A percentile compares a stretch with the other conserved stretches of the same genome.
Conservation (phyloP, 805 yeast genomes). For the Naumovozyma castellii region DNA sequence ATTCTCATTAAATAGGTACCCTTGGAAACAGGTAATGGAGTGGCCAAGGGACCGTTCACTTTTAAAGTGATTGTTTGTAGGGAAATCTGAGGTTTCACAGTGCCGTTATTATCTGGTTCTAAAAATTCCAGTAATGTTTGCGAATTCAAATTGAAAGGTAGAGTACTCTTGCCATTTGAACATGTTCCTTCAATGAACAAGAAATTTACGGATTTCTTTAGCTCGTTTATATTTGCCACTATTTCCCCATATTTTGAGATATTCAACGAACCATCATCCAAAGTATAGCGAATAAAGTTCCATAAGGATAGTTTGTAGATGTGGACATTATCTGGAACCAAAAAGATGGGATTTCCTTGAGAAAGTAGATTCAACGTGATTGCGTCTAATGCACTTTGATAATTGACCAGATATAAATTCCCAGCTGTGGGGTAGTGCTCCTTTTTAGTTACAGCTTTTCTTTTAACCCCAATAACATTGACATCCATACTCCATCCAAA, state of each 20-base stretch:
- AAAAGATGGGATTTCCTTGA: constrained; percentile 13
- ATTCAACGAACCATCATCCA: constrained; percentile 17
- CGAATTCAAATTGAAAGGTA: constrained; percentile 42
- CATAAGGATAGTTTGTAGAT: constrained; percentile 10
- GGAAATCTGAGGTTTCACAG: not conserved
- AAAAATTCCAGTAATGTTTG: constrained; percentile 13
- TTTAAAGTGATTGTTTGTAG: constrained; percentile 21
- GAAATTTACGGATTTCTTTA: constrained; percentile 38
- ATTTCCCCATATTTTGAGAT: constrained; percentile 10
- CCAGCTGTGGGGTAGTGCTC: constrained; percentile 30
- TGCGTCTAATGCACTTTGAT: constrained; percentile 39
- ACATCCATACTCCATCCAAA: constrained; percentile 30
- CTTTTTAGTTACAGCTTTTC: constrained; percentile 20
- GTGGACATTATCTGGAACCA: constrained; percentile 15
- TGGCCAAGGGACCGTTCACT: constrained; percentile 24
- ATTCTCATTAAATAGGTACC: constrained; percentile 13
- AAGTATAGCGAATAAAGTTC: constrained; percentile 16
- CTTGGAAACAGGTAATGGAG: constrained; percentile 23
- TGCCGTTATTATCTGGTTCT: constrained; percentile 3
- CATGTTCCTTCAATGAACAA: constrained; percentile 76
- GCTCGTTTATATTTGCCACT: constrained; percentile 10
- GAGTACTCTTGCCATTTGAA: constrained; percentile 68
- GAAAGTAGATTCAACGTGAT: constrained; percentile 29
- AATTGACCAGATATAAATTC: constrained; percentile 41
- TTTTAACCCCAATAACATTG: constrained; percentile 37